These are phyloP conservation scores for Halophytophthora polymorphica DNA, from an alignment of 352 stramenopile genomes.

Conservation along the genomic window DNA sequence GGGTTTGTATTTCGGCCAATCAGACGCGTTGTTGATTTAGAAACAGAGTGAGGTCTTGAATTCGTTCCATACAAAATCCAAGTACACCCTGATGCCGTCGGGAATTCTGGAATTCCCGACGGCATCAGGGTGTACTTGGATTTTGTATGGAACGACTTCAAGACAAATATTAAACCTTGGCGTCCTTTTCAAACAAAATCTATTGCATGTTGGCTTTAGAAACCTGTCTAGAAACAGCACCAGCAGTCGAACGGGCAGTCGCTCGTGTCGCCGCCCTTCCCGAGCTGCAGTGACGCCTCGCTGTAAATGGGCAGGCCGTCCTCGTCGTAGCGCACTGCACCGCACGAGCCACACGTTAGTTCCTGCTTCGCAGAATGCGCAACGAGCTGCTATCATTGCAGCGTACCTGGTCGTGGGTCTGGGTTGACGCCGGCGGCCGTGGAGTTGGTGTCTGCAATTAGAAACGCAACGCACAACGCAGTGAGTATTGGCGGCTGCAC, in stretches of 20 bases:
- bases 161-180: too few species aligned
- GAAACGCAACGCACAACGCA: conserved; percentile 3
- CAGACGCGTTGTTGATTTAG: too few species aligned
- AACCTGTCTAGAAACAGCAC: conserved; percentile 78
- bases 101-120: too few species aligned
- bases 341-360: conserved; percentile 7
- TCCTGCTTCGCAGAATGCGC: not conserved
- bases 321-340: conserved; percentile 77
- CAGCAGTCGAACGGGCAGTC: conserved; percentile 91
- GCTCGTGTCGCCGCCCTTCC: conserved; percentile 74
- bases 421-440: conserved; percentile 62
- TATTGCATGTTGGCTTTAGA: conserved; percentile 13
- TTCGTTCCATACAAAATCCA: too few species aligned
- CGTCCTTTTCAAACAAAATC: too few species aligned
- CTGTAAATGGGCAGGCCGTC: conserved; percentile 87
- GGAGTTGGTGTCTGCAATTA: conserved; percentile 70
- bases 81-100: too few species aligned
- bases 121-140: too few species aligned
- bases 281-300: conserved; percentile 79
- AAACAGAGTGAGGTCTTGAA: too few species aligned
- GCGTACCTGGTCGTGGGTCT: conserved; percentile 67
- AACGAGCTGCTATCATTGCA: not conserved
- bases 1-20: too few species aligned
- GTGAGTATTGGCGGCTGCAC: conserved; percentile 1
- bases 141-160: too few species aligned